phyloP scores from a whole-genome alignment of 1,284 basidiomycete genomes.

The Cryptococcus neoformans region DNA sequence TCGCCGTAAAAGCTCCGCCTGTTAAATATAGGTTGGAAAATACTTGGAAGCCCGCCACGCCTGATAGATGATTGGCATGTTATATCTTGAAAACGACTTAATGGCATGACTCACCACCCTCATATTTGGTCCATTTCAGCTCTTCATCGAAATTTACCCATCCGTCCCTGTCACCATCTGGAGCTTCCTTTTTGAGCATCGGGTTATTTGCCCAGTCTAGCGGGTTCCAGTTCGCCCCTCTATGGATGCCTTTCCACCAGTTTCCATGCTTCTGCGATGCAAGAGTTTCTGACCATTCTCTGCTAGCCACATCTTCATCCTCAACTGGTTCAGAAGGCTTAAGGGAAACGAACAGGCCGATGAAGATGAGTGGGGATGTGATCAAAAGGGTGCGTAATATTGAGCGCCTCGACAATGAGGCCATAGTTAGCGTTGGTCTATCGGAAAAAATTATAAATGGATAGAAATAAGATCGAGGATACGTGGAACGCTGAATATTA shows the following conservation, averaged over 20 bases:
- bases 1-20: conserved; percentile 18
- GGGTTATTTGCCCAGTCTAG: background rate
- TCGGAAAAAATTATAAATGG: too few relatives aligned
- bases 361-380: background rate
- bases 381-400: background rate
- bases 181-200: background rate
- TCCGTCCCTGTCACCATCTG: conserved; percentile 9
- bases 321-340: background rate
- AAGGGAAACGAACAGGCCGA: background rate
- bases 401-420: background rate
- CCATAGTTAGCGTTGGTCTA: too few relatives aligned
- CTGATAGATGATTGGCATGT: conserved; percentile 10
- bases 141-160: conserved; percentile 23
- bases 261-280: too few relatives aligned
- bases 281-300: too few relatives aligned
- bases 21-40: conserved; percentile 37
- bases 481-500: too few relatives aligned
- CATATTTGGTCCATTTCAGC: conserved; percentile 23
- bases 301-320: too few relatives aligned
- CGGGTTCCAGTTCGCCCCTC: conserved; percentile 1
- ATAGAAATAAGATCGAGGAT: too few relatives aligned
- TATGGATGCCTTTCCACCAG: background rate
- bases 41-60: conserved; percentile 31
- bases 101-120: conserved; percentile 33
- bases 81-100: background rate